These are phyloP conservation scores for Phalaenopsis equestris DNA, from an alignment of 106 monocot genomes.

Conservation along the genomic window DNA sequence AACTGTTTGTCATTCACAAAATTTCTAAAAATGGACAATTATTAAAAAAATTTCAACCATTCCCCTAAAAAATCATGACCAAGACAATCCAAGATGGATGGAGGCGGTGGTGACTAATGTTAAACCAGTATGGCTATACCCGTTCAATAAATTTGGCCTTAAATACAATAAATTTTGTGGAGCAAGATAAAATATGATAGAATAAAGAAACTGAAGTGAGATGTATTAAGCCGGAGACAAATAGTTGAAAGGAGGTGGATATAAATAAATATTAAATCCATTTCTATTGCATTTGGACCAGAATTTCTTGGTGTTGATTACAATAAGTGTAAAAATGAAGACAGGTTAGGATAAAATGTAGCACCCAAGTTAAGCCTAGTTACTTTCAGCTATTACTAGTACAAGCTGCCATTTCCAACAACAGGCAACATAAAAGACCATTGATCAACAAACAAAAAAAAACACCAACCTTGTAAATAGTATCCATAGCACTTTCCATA, in stretches of 20 bases:
- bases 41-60: neutral
- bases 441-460: constrained; percentile 3
- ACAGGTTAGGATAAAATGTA: neutral
- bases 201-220: neutral
- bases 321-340: neutral
- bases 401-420: neutral
- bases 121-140: neutral
- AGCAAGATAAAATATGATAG: neutral
- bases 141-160: neutral
- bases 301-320: neutral
- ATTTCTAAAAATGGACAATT: neutral
- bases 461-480: constrained; percentile 70
- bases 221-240: neutral
- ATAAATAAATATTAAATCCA: constrained; percentile 1
- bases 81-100: neutral
- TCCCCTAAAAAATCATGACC: neutral
- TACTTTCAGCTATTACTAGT: neutral
- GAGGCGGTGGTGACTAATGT: neutral
- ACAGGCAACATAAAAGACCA: neutral
- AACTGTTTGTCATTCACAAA: neutral
- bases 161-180: neutral
- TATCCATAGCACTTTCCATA: constrained; percentile 98
- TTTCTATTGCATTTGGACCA: neutral
- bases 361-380: neutral
- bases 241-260: neutral